Conservation (phyloP, 306 rosid genomes). For the Clitoria ternatea region DNA sequence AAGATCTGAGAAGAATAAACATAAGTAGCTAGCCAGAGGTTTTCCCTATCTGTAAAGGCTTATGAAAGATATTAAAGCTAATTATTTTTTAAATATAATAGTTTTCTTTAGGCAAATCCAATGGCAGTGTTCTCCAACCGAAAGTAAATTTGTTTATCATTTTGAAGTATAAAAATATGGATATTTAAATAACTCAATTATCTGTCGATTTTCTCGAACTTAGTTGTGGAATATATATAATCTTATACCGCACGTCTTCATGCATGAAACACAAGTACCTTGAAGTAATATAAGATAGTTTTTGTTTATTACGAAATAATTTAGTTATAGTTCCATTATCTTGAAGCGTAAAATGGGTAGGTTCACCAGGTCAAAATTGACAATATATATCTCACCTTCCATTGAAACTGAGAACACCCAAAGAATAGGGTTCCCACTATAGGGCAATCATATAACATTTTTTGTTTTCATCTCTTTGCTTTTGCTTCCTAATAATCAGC, state of each 20-base stretch:
- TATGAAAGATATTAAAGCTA: too few relatives aligned
- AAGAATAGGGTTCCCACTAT: neutral
- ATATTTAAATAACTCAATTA: too few relatives aligned
- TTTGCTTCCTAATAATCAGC: slow-evolving; percentile 15
- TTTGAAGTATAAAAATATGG: too few relatives aligned
- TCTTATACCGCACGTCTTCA: neutral
- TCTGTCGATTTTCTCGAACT: too few relatives aligned
- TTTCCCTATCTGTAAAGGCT: too few relatives aligned
- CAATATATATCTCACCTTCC: neutral
- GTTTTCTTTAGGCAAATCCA: too few relatives aligned
- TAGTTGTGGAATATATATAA: too few relatives aligned
- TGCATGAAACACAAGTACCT: neutral
- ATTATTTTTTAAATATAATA: too few relatives aligned
- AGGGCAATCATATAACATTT: neutral
- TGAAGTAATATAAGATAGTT: neutral
- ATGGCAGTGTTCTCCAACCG: too few relatives aligned
- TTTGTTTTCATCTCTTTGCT: neutral
- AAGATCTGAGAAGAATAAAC: too few relatives aligned
- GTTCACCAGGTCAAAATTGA: neutral
- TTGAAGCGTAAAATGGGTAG: neutral
- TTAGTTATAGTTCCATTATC: neutral
- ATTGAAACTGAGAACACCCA: neutral
- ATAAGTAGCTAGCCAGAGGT: too few relatives aligned
- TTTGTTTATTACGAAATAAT: neutral
- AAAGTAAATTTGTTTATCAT: too few relatives aligned